Base-by-base conservation (phyloP, 2,329 filamentous ascomycete genomes). In the Fusarium cicatricum region DNA sequence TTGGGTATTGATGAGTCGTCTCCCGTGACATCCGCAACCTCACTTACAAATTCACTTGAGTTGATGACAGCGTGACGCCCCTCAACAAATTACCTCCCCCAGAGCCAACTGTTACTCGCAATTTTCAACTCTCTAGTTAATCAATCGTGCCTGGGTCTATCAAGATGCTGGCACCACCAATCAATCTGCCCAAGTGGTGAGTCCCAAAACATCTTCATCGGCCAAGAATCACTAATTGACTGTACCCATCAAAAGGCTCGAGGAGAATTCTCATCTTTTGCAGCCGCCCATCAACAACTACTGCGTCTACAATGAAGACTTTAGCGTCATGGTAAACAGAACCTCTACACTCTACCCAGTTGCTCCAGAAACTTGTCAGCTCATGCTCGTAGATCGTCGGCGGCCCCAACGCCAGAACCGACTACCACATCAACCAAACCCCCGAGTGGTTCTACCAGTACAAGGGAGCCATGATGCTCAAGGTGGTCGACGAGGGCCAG, bases 361-460 rank as follows among this genome's bases (percentile, higher is more conserved):
- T 37, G 19, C 37, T 38, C 28, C n/a, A n/a, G n/a, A n/a, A n/a
- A 16, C 11, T 14, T 32, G 37, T 34, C 14, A 8, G 9, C 23
- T 26, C 23, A 33, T 44, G 6, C 12, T 15, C 11, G 14, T 9
- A 87, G 90, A 92, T 97, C 68, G 93, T 99, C 60, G 95, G 95
- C 72, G 95, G 95, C 11, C 95, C 95, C 70, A 98, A 98, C 76
- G 91, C 91, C 58, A 88, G 95, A 62, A 97, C 93, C 51, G 95
- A 98, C 82, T 99, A 97, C 82, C 95, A 98, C 83, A 94, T 98
- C 84, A 98, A 98, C 82, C 81, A 87, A 69, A 98, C 94, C 0
- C 88, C 95, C 11, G 95, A 98, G 76, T 98, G 93, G 89, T 99
- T 98, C 86, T 98, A 95, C 83, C 94, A 98, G 77, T 87, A 97